Evolutionary conservation across 2,329 filamentous ascomycete genomes (phyloP).

Genomic region (Phialemoniopsis sp.): DNA sequence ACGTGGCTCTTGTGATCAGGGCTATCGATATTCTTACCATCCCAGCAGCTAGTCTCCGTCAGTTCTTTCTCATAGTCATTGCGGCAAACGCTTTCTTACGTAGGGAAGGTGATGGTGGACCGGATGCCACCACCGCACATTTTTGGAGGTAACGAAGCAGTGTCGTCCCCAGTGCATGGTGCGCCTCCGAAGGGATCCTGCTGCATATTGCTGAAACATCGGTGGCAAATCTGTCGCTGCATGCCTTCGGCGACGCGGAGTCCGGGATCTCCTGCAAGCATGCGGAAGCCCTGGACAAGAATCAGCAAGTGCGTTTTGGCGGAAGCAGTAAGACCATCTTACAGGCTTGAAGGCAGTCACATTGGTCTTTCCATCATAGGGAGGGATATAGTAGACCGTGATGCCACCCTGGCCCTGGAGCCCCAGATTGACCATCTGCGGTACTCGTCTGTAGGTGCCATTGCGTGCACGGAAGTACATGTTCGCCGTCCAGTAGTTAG

Average conservation of each 20-base stretch:
- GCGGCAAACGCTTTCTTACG: constrained; percentile 21
- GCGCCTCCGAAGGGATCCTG: constrained; percentile 16
- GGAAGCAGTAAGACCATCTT: constrained; percentile 7
- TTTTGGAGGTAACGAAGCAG: constrained; percentile 28
- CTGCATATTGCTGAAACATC: constrained; percentile 14
- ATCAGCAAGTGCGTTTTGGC: too few relatives aligned
- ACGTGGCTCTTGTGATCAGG: constrained; percentile 36
- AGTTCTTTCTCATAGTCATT: too few relatives aligned
- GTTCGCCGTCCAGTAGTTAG: constrained; percentile 30
- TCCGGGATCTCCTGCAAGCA: constrained; percentile 25
- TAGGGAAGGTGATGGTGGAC: constrained; percentile 35
- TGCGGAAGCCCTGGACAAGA: constrained; percentile 28
- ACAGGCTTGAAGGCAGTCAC: constrained; percentile 37
- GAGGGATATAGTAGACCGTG: constrained; percentile 35
- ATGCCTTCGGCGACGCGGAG: constrained; percentile 11
- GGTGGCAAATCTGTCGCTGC: constrained; percentile 19
- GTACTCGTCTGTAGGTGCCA: constrained; percentile 20
- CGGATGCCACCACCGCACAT: constrained; percentile 34
- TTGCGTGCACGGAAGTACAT: constrained; percentile 21
- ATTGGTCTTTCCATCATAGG: constrained; percentile 28
- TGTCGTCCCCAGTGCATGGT: constrained; percentile 21
- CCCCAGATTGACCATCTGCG: constrained; percentile 3
- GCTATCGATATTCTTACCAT: constrained; percentile 32
- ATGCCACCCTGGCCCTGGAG: constrained; percentile 12
- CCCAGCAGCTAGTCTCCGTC: too few relatives aligned